A percentile compares a stretch with the other conserved stretches of the same genome.
These are phyloP conservation scores for Rhodotorula babjevae DNA, from an alignment of 768 basidiomycete genomes.

Conservation along the genomic window DNA sequence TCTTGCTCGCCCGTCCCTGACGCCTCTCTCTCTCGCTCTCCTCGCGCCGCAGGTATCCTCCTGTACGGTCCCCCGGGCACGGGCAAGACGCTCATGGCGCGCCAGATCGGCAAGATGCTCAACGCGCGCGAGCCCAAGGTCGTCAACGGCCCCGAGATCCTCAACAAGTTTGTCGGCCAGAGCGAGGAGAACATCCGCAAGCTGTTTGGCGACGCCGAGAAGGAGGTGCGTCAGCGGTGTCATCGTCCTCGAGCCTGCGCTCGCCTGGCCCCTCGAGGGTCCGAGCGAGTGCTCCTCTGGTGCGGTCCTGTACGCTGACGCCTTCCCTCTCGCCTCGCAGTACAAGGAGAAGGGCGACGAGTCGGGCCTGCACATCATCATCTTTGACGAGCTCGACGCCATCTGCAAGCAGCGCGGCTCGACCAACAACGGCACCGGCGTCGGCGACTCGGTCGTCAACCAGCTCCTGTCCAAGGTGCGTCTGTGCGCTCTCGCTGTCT, in stretches of 20 bases:
- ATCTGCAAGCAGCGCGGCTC: constrained; percentile 98
- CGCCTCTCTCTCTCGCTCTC: too few species aligned
- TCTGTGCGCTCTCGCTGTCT: background rate
- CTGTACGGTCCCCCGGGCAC: constrained; percentile 96
- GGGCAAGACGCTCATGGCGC: constrained; percentile 94
- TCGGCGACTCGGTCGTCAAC: constrained; percentile 98
- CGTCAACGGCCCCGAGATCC: constrained; percentile 94
- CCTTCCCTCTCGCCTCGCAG: constrained; percentile 48
- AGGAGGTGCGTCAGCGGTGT: constrained; percentile 60
- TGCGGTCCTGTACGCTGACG: background rate
- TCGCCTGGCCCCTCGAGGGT: too few species aligned
- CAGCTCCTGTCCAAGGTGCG: constrained; percentile 90
- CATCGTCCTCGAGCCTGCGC: too few species aligned
- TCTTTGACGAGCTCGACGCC: constrained; percentile 97
- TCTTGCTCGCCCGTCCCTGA: too few species aligned
- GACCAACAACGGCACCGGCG: constrained; percentile 82
- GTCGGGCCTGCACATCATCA: constrained; percentile 96
- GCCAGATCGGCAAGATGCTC: constrained; percentile 98
- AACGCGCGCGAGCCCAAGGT: constrained; percentile 97
- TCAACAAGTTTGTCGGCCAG: constrained; percentile 95
- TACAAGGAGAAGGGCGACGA: constrained; percentile 97
- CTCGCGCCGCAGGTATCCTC: constrained; percentile 64
- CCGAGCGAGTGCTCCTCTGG: too few species aligned
- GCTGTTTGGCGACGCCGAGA: constrained; percentile 95
- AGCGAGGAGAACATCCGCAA: constrained; percentile 98